Evolutionary conservation across 108 stramenopile species (phyloP).

Genomic region (Chaetoceros tenuissimus): DNA sequence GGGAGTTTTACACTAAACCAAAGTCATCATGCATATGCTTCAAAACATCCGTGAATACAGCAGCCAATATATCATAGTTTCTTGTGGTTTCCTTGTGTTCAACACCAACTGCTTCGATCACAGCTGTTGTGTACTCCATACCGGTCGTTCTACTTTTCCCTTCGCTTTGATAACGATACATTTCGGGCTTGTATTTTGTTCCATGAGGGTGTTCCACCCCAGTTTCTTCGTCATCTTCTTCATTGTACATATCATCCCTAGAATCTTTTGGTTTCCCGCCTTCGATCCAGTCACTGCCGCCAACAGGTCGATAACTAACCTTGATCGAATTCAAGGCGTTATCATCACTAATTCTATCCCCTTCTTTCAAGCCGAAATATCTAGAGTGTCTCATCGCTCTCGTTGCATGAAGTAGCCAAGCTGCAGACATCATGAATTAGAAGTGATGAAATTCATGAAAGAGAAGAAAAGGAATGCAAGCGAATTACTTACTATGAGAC

Average conservation of each 20-base stretch:
- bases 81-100: conserved; percentile 88
- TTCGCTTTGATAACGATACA: conserved; percentile 61
- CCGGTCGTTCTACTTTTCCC: conserved; percentile 64
- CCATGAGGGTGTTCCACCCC: conserved; percentile 72
- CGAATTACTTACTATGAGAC: too few species aligned
- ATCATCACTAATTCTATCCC: conserved; percentile 26
- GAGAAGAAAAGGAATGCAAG: too few species aligned
- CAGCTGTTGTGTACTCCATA: conserved; percentile 76
- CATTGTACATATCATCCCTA: conserved; percentile 13
- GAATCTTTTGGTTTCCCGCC: conserved; percentile 45
- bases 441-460: too few species aligned
- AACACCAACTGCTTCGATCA: conserved; percentile 81
- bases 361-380: conserved; percentile 24
- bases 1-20: conserved; percentile 41
- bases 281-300: conserved; percentile 66
- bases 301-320: conserved; percentile 65
- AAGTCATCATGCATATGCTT: conserved; percentile 73
- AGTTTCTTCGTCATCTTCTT: conserved; percentile 32
- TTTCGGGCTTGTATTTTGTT: conserved; percentile 79
- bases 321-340: conserved; percentile 63
- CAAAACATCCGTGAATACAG: conserved; percentile 73
- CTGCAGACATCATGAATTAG: too few species aligned
- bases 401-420: conserved; percentile 79
- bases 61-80: conserved; percentile 83
- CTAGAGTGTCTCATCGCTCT: conserved; percentile 44